Base-by-base conservation (phyloP, 371 early-diverging fungal species). In the Circinella umbellata region DNA sequence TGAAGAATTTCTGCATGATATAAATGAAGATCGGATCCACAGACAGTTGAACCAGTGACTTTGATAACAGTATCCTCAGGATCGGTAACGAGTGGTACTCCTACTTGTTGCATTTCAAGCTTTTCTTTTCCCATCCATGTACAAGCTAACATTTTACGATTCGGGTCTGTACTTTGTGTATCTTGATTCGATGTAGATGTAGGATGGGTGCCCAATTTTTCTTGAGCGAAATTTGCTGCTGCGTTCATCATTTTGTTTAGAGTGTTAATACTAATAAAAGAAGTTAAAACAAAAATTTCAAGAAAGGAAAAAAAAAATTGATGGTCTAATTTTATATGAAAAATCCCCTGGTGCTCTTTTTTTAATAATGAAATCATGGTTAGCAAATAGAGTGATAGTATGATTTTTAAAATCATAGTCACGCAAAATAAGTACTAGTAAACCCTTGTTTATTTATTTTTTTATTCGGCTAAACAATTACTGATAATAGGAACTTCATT, bases 21-120 rank as follows among this genome's bases (percentile, higher is more conserved):
- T 37, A 89, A 74, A 57, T 90, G 90, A 47, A 88, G 53, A 69
- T 91, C 91, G 18, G 83, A 82, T 5, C 89, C 90, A 74, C 90
- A 91, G n/a, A 91, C 79, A 36, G 80, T 85, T 9, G 77, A 80
- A 36, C 80, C 86, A 9, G 88, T 88, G 46, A 89, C 72, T 35
- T 83, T 75, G 47, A 89, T 65, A 37, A 89, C 64, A 11, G 81
- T 87, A 79, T 88, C 89, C 42, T 80, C 83, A 3, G 82, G 80
- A 63, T 87, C 76, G 11, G 87, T 86, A 18, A 89, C 69, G 4
- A 67, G 73, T 9, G 88, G 88, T n/a, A 74, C 72, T 20, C 78
- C 76, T 3, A 81, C 81, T n/a, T 69, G 64, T 68, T 72, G 80
- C 71, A 89, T 72, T 37, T 75, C 71, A 7, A 88, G 46, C 37